Evolutionary conservation across 179 eudicot genomes (phyloP).

Genomic region (Vitellaria paradoxa): DNA sequence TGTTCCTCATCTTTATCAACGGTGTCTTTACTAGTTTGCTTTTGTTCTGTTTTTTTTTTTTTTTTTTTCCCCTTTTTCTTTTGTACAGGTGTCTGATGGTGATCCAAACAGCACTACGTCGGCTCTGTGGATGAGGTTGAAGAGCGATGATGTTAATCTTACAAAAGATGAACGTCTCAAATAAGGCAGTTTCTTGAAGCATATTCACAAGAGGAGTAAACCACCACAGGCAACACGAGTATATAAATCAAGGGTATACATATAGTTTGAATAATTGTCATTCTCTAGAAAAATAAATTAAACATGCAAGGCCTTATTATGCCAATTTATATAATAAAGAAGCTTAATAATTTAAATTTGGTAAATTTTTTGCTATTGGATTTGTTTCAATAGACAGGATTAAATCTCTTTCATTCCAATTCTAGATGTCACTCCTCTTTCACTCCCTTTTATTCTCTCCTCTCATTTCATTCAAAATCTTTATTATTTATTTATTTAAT

Average conservation of each 20-base stretch:
- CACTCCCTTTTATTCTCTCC: no score
- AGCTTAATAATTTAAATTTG: no score
- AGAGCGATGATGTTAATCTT: slow-evolving; percentile 58
- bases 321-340: no score
- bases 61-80: not conserved
- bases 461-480: no score
- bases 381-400: no score
- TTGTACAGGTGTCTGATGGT: slow-evolving; percentile 54
- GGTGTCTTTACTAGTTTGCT: not conserved
- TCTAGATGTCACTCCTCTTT: no score
- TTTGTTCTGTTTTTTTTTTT: not conserved
- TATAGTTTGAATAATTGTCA: not conserved
- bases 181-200: slow-evolving; percentile 64
- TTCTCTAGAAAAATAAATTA: no score
- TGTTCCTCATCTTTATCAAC: not conserved
- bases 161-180: slow-evolving; percentile 45
- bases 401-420: no score
- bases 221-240: not conserved
- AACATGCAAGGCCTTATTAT: no score
- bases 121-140: slow-evolving; percentile 49
- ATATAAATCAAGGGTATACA: no score
- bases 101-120: slow-evolving; percentile 56
- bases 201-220: slow-evolving; percentile 29
- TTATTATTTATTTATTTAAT: no score
- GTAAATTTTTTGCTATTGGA: no score